Conservation (phyloP, 768 basidiomycete species). For the Steccherinum ochraceum region DNA sequence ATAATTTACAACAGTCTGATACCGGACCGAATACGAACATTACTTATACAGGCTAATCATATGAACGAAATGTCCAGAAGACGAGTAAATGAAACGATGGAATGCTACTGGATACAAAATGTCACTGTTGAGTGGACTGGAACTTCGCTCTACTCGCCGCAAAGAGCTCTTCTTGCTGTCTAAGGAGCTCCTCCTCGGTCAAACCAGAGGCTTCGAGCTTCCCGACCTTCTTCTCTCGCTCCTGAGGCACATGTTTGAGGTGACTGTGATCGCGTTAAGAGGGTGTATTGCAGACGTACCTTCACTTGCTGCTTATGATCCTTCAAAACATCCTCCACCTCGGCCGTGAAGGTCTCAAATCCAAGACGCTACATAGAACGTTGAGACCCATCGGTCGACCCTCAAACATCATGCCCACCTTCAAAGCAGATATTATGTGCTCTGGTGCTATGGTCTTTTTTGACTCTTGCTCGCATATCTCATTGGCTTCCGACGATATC, state of each 20-base stretch:
- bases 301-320: conserved; percentile 96
- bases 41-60: neutral
- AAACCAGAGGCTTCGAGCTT: conserved; percentile 85
- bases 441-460: conserved; percentile 99
- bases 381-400: neutral
- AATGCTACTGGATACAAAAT: neutral
- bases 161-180: conserved; percentile 86
- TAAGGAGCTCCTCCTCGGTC: conserved; percentile 84
- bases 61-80: neutral
- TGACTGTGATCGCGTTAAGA: too few relatives aligned
- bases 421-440: conserved; percentile 88
- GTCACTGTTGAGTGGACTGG: conserved; percentile 51
- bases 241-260: conserved; percentile 49
- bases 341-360: conserved; percentile 84
- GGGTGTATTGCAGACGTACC: conserved; percentile 37
- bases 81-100: neutral
- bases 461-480: conserved; percentile 95
- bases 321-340: conserved; percentile 89
- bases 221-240: conserved; percentile 88
- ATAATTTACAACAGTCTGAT: neutral
- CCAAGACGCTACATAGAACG: conserved; percentile 64
- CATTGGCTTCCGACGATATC: conserved; percentile 95
- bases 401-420: conserved; percentile 40
- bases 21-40: neutral
- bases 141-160: conserved; percentile 85